Base-by-base conservation (phyloP, 1,284 basidiomycete species). In the Gymnopus androsaceus region DNA sequence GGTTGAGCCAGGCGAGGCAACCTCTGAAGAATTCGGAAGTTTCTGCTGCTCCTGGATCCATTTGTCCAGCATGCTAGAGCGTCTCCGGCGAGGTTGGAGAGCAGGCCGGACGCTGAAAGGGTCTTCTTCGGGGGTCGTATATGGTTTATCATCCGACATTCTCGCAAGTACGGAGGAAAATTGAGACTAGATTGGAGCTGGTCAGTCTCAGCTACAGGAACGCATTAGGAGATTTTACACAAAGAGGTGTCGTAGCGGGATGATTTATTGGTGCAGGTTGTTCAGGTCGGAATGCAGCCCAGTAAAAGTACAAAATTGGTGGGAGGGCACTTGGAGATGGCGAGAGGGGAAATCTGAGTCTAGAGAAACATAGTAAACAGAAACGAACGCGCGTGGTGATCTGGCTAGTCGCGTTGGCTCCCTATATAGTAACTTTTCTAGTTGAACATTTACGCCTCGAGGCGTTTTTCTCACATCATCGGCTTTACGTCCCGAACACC, bases 21-120 rank as follows among this genome's bases (percentile, higher is more conserved):
- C 42, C 23, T 56, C 54, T n/a, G 42, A 31, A 34, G 44, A 48
- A 34, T 54, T 44, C 23, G 64, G 36, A 55, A 63, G 63, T 44
- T 62, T 58, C 59, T 82, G 82, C 66, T 88, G 83, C 45, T 88
- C 85, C 41, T 77, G 72, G 48, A 90, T 81, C 88, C 88, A 90
- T 57, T 79, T 82, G 62, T 85, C 78, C 55, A 89, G 74, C 66
- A 82, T 78, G 66, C 83, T 86, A 11, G 84, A 81, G 46, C 81
- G 81, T 53, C 70, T 66, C 46, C 71, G 71, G 46, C 70, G 69
- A 31, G 73, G 67, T 40, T 63, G 65, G n/a, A 70, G 58, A 34
- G 69, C 61, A 33, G 74, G 72, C 37, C 61, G 68, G 45, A 70
- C 67, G 61, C 63, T 74, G 68, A 79, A 78, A n/a, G 77, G 77